Base-by-base conservation (phyloP, 257 asterid species). In the Nicotiana knightiana region DNA sequence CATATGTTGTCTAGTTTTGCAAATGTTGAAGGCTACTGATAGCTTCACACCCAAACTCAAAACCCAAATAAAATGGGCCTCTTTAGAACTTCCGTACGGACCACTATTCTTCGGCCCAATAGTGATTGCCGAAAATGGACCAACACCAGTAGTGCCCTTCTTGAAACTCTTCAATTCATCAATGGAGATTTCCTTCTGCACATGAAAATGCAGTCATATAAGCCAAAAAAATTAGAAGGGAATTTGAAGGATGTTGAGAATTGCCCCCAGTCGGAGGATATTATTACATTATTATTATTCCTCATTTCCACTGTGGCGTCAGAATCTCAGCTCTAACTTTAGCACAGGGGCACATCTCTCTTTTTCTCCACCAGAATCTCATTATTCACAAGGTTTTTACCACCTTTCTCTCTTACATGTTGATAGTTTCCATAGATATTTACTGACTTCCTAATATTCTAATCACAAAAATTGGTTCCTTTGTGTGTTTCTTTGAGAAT, bases 361-460 rank as follows among this genome's bases (percentile, higher is more conserved):
- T 24, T 26, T 75, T 6, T 48, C 64, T 75, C 15, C 26, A 1
- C 0, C 63, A 26, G 43, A 75, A 28, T 53, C 28, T 9, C 16
- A 28, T 75, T 75, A 75, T 75, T 51, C 64, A 15, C 80, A 26
- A 75, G 80, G 80, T 71, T 70, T 18, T 58, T 58, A 61, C 26
- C 33, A 9, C 33, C 6, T 16, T 61, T 9, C 1, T 3, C 15
- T 61, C 3, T 61, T 61, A 21, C 30, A 9, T 61, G 6, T 61
- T 17, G 26, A 18, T 58, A 58, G n/a, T 5, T 70, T 12, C 51
- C 51, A 8, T 43, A 43, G 1, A 43, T 43, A 43, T 43, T 70
- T 18, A 37, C 24, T 71, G 18, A 46, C 3, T 71, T 43, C 21
- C 12, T 67, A 67, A 9, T 35, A 39, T 17, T 39, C 0, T 46